Percentiles rank a stretch among this genome's conserved stretches.
phyloP scores from a whole-genome alignment of 495 filamentous ascomycete genomes.

The Aspergillus cavernicola region DNA sequence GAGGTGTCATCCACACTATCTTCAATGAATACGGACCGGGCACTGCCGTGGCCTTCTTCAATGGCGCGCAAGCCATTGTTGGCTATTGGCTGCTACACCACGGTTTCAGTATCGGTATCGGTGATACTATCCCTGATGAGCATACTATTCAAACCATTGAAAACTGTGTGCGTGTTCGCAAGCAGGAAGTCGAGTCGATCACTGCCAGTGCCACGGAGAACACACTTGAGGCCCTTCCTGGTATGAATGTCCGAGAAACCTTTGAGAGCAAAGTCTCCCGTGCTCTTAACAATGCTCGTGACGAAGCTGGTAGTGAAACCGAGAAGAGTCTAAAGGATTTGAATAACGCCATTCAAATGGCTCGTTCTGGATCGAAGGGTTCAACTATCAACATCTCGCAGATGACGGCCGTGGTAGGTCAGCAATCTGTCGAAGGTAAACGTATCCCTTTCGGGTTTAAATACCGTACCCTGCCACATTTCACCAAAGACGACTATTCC shows the following conservation, averaged over 20 bases:
- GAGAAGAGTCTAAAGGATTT: slow-evolving; percentile 88
- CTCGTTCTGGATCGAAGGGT: slow-evolving; percentile 92
- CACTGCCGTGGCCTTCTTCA: slow-evolving; percentile 91
- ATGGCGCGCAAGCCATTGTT: slow-evolving; percentile 86
- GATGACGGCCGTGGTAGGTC: slow-evolving; percentile 95
- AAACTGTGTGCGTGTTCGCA: slow-evolving; percentile 70
- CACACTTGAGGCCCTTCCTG: slow-evolving; percentile 79
- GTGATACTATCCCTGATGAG: slow-evolving; percentile 91
- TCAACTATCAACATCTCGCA: slow-evolving; percentile 99
- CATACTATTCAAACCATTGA: slow-evolving; percentile 79
- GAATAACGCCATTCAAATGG: slow-evolving; percentile 96
- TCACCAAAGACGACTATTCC: slow-evolving; percentile 98
- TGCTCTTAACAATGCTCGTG: slow-evolving; percentile 90
- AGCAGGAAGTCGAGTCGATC: slow-evolving; percentile 70
- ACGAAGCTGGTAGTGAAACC: slow-evolving; percentile 87
- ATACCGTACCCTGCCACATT: slow-evolving; percentile 94
- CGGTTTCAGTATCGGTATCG: slow-evolving; percentile 96
- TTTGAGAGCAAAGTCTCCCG: slow-evolving; percentile 95
- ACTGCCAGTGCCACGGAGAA: slow-evolving; percentile 78
- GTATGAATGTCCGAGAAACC: slow-evolving; percentile 97
- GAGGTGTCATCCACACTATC: slow-evolving; percentile 91
- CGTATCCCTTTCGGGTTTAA: slow-evolving; percentile 99
- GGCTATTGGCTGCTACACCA: slow-evolving; percentile 98
- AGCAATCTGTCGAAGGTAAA: slow-evolving; percentile 97
- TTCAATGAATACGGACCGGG: slow-evolving; percentile 88